Evolutionary conservation across 2,329 filamentous ascomycete genomes (phyloP), one percentile per base, ranked within the genome.

Genomic region (Pestalotiopsis sp.): DNA sequence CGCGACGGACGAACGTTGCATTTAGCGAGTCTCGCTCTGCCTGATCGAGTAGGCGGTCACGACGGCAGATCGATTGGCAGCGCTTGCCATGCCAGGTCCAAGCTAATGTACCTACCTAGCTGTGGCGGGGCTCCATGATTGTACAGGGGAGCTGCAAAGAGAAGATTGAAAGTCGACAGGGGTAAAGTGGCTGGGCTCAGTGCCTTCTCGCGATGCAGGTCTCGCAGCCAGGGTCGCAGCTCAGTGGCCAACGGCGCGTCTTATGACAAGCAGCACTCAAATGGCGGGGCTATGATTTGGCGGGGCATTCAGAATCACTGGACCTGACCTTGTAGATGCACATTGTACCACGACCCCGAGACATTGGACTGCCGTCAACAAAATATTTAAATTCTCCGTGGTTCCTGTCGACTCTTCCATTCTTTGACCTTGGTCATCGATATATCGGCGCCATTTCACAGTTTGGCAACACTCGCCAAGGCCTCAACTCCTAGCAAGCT

Each of bases 201-300:
- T 6, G 31, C 31, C 31, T 36, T 36, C 5, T 27, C 27, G 27
- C 31, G n/a, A n/a, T 52, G 45, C 45, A 52, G 45, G 45, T 52
- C 45, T 52, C 45, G 11, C 45, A 52, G 45, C 45, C 6, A 17
- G 45, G 17, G 45, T 52, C n/a, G 31, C 31, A 36, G 31, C 31
- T 36, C 31, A 36, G 31, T 36, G 31, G 31, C 31, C 31, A 36
- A 36, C 31, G 31, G 31, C 31, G 31, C 31, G 31, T 36, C n/a
- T 36, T 12, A 14, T 62, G n/a, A 36, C 59, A 36, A 36, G 25
- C n/a, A 36, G 14, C 23, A 59, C 27, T 62, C 9, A 36, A 36
- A 62, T 62, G 59, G 59, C 25, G 59, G 59, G 59, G 59, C 31
- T 62, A 39, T 39, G 27, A 38, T 62, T 62, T 39, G 36, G 59